Base-by-base conservation (phyloP, 2,329 filamentous ascomycete genomes). In the Nigrospora oryzae region DNA sequence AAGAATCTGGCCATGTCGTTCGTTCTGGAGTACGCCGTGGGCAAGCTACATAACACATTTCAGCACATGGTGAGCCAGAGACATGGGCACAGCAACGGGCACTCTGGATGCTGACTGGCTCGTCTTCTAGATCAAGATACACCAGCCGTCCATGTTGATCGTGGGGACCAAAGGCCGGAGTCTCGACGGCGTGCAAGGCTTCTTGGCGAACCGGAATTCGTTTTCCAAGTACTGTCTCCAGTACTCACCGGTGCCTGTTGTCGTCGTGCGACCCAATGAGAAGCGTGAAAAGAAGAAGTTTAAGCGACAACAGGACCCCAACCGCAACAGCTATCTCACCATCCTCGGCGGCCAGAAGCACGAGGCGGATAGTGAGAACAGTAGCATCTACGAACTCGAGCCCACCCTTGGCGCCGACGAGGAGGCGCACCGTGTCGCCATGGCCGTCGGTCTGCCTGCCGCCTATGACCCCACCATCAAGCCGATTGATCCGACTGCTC, bases 161-260 rank as follows among this genome's bases (percentile, higher is more conserved):
- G 90, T 96, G 14, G 90, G 90, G 37, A 95, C 90, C 1, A 80
- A 86, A 55, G 90, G 90, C 38, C 79, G 89, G 44, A 91, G 85
- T 34, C 73, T 95, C 2, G 88, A 88, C 32, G 89, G 89, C 23
- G 83, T 95, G 46, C 89, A 95, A 60, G 87, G 88, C 40, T 71
- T 95, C 30, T 77, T 95, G 36, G 88, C 87, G 40, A 77, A 75
- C 31, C 69, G 75, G 37, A 93, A 89, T 51, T 93, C 86, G 0
- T 90, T 95, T 38, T 94, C 88, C 23, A 95, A 95, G 61, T 96
- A 95, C 66, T 95, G 90, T 57, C 74, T 95, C 12, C 90, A 96
- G 60, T 90, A 95, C 62, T 95, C 87, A 2, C 89, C 90, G 0
- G 87, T 96, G 1, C 90, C 90, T 1, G 90, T 95, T 8, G 90